Percentiles rank a stretch among this genome's conserved stretches.
Evolutionary conservation across 139 green algal species (phyloP).

Genomic region (Chlorella vulgaris): DNA sequence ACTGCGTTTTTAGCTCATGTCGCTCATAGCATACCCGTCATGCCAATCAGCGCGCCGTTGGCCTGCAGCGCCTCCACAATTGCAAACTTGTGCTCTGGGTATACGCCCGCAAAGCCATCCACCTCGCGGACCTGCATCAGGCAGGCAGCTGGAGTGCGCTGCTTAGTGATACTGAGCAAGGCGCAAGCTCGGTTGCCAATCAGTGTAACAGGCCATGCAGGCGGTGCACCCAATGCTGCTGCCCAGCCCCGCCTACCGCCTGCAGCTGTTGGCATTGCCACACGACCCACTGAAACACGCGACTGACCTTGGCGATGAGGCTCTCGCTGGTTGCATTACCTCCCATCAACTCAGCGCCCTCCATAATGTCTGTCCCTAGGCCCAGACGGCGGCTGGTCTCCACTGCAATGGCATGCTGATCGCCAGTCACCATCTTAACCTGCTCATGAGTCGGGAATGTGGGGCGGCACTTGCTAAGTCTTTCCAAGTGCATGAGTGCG

Average conservation of each 20-base stretch:
- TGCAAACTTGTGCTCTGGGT: conserved; percentile 84
- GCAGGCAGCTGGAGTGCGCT: background rate
- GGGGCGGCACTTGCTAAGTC: background rate
- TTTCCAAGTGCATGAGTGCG: no score
- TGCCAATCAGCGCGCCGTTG: conserved; percentile 54
- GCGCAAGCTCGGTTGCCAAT: no score
- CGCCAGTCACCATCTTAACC: conserved; percentile 88
- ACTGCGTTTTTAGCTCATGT: no score
- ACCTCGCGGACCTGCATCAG: conserved; percentile 44
- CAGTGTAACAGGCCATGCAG: no score
- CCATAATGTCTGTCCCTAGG: conserved; percentile 66
- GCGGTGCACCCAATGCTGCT: no score
- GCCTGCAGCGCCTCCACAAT: conserved; percentile 73
- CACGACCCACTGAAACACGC: no score
- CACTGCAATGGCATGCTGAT: conserved; percentile 77
- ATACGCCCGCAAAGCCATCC: conserved; percentile 80
- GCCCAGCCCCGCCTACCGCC: no score
- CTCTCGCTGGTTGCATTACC: background rate
- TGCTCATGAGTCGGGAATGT: conserved; percentile 24
- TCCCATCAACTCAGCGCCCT: conserved; percentile 41
- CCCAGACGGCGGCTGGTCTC: conserved; percentile 76
- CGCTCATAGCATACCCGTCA: conserved; percentile 55
- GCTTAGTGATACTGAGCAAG: background rate
- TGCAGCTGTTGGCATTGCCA: no score
- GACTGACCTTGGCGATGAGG: conserved; percentile 38